A percentile compares a stretch with the other conserved stretches of the same genome.
Evolutionary conservation across 306 rosid genomes (phyloP).

Genomic region (Coriaria nepalensis): DNA sequence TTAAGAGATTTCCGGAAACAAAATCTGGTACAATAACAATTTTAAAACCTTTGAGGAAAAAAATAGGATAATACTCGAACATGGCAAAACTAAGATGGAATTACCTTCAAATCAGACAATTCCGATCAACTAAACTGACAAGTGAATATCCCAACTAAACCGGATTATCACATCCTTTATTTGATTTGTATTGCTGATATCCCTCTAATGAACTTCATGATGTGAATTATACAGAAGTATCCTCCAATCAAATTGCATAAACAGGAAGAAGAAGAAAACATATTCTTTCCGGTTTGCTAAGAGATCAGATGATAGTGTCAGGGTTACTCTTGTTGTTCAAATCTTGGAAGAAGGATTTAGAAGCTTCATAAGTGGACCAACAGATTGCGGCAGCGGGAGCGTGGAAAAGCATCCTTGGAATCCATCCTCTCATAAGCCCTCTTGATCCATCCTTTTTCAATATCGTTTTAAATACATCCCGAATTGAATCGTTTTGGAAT

Average conservation of each 20-base stretch:
- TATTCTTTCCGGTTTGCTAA: not conserved
- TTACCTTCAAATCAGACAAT: too few species aligned
- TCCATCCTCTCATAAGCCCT: conserved; percentile 94
- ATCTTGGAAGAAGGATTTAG: conserved; percentile 65
- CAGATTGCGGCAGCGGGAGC: conserved; percentile 98
- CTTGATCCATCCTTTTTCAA: conserved; percentile 65
- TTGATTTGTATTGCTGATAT: too few species aligned
- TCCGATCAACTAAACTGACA: too few species aligned
- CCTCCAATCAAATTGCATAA: not conserved
- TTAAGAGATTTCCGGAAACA: too few species aligned
- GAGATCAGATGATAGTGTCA: conserved; percentile 25
- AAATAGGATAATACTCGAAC: too few species aligned
- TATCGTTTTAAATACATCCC: conserved; percentile 58
- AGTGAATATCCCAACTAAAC: too few species aligned
- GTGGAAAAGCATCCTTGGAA: conserved; percentile 92
- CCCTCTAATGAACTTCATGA: too few species aligned
- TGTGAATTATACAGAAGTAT: conserved; percentile 10
- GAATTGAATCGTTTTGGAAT: conserved; percentile 66
- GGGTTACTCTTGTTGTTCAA: conserved; percentile 23
- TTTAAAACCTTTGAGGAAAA: too few species aligned
- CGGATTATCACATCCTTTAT: too few species aligned
- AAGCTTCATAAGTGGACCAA: conserved; percentile 97
- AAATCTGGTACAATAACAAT: too few species aligned
- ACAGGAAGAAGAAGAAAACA: not conserved
- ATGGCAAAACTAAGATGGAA: too few species aligned